phyloP scores from a whole-genome alignment of 768 basidiomycete genomes.

The Trametes punicea region DNA sequence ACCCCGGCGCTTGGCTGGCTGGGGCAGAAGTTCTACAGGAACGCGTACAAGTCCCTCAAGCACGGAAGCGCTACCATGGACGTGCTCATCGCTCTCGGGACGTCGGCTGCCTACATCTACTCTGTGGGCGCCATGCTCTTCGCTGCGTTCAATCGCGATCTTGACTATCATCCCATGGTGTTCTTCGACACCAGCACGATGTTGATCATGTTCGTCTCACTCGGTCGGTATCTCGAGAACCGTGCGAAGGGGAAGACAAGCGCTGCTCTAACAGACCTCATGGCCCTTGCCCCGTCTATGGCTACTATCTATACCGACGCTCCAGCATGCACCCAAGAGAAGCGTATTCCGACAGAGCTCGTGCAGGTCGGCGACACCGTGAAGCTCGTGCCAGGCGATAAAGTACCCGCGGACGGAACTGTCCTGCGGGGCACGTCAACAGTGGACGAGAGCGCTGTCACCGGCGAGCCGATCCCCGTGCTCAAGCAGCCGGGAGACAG shows the following conservation, averaged over 20 bases:
- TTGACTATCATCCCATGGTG: slow-evolving; percentile 73
- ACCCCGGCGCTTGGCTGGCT: slow-evolving; percentile 94
- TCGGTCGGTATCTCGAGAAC: slow-evolving; percentile 95
- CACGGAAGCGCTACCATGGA: slow-evolving; percentile 96
- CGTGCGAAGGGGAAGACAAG: slow-evolving; percentile 96
- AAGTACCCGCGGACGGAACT: slow-evolving; percentile 92
- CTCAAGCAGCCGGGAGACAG: slow-evolving; percentile 78
- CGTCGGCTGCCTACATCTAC: slow-evolving; percentile 91
- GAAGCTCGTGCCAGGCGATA: slow-evolving; percentile 95
- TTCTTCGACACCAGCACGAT: slow-evolving; percentile 99
- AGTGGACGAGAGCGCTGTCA: slow-evolving; percentile 94
- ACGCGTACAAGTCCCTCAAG: slow-evolving; percentile 86
- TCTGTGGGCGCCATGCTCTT: slow-evolving; percentile 69
- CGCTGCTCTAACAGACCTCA: slow-evolving; percentile 93
- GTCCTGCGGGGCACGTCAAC: slow-evolving; percentile 83
- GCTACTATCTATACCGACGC: slow-evolving; percentile 92
- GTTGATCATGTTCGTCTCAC: slow-evolving; percentile 95
- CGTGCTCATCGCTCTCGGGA: slow-evolving; percentile 93
- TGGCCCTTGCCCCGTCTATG: slow-evolving; percentile 93
- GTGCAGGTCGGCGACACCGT: slow-evolving; percentile 92
- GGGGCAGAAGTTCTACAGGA: slow-evolving; percentile 81
- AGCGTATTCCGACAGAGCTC: slow-evolving; percentile 90
- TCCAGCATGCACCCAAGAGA: slow-evolving; percentile 76
- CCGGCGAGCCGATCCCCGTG: slow-evolving; percentile 89
- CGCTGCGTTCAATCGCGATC: slow-evolving; percentile 60